Conservation (phyloP, 2,329 filamentous ascomycete genomes). For the Phialophora tarda region DNA sequence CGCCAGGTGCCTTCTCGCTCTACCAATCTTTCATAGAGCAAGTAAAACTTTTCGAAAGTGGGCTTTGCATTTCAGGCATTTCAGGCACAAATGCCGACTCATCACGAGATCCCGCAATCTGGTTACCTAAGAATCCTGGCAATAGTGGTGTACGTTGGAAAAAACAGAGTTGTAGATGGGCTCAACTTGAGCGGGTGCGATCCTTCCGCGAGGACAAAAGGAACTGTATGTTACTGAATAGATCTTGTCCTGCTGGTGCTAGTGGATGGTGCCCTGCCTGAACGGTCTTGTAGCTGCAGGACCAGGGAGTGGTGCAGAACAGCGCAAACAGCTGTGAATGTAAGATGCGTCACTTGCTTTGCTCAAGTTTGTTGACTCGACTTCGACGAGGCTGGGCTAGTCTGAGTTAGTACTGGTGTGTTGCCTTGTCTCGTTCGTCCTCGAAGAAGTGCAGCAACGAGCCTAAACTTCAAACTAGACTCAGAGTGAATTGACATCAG, state of each 20-base stretch:
- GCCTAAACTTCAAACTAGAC: background rate
- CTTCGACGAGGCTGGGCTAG: background rate
- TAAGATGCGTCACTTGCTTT: background rate
- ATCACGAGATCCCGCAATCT: background rate
- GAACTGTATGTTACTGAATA: background rate
- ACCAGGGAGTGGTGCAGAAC: background rate
- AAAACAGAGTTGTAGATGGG: background rate
- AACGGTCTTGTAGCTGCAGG: background rate
- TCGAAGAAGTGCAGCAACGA: background rate
- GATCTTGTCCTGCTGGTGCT: background rate
- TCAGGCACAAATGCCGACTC: background rate
- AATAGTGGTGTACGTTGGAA: background rate
- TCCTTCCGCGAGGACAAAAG: background rate
- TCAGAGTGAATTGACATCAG: slow-evolving; percentile 2
- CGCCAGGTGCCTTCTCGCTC: background rate
- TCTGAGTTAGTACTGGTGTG: background rate
- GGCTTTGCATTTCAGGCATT: background rate
- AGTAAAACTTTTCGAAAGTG: background rate
- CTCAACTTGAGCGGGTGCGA: background rate
- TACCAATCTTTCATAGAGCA: background rate
- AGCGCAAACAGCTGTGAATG: background rate
- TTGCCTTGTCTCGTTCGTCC: background rate
- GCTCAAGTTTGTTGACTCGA: background rate
- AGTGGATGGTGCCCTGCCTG: background rate
- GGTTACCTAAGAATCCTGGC: background rate